Evolutionary conservation across 2,329 filamentous ascomycete species (phyloP).

Genomic region (Hirsutella minnesotensis): DNA sequence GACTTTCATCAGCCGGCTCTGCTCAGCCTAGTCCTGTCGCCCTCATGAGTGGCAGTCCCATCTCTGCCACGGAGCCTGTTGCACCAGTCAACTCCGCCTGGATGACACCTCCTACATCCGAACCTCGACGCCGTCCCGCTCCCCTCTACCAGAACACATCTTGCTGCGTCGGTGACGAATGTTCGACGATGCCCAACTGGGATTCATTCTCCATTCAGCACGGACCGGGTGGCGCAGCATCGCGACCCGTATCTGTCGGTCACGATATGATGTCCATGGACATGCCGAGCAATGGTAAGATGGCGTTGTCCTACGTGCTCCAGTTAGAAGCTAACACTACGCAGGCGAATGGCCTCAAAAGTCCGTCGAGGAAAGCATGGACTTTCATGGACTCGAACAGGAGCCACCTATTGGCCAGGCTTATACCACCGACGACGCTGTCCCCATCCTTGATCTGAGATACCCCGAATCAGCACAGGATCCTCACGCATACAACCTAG

Average conservation of each 20-base stretch:
- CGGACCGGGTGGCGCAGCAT: constrained; percentile 38
- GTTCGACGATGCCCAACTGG: constrained; percentile 41
- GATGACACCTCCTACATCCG: constrained; percentile 39
- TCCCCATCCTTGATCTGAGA: constrained; percentile 49
- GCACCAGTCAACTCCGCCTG: constrained; percentile 35
- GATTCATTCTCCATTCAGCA: constrained; percentile 41
- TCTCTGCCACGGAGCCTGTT: constrained; percentile 36
- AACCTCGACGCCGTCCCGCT: constrained; percentile 40
- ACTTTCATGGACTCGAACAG: constrained; percentile 41
- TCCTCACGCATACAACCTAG: constrained; percentile 36
- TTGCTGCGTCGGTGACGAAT: constrained; percentile 44
- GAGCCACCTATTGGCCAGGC: constrained; percentile 51
- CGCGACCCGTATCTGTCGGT: constrained; percentile 44
- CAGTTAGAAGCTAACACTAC: background rate
- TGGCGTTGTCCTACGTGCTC: background rate
- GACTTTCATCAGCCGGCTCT: background rate
- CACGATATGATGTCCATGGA: constrained; percentile 25
- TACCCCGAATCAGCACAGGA: constrained; percentile 36
- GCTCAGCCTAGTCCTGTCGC: constrained; percentile 14
- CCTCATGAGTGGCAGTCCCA: constrained; percentile 37
- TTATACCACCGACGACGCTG: constrained; percentile 49
- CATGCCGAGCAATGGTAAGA: constrained; percentile 18
- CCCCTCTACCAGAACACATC: constrained; percentile 52
- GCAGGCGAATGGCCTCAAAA: constrained; percentile 35
- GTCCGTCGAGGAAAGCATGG: constrained; percentile 43